Evolutionary conservation across 1,284 basidiomycete species (phyloP).

Genomic region (Ceratobasidium sp.): DNA sequence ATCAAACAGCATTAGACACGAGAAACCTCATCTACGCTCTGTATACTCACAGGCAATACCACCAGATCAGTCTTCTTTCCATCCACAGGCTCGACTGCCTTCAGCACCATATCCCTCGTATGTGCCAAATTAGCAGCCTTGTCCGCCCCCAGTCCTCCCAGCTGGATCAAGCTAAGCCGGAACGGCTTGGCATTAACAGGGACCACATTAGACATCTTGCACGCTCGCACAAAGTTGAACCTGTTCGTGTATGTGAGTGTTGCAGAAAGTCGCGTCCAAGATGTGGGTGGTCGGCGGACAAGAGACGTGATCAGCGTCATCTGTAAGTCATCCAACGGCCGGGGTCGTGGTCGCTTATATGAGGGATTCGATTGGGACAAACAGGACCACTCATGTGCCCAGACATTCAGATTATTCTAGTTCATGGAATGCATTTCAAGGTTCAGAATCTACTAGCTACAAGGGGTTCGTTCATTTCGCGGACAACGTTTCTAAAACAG

Average conservation of each 20-base stretch:
- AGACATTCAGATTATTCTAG: background rate
- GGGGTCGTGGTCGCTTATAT: constrained; percentile 12
- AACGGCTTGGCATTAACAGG: constrained; percentile 66
- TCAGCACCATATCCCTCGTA: constrained; percentile 80
- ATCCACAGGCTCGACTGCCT: constrained; percentile 65
- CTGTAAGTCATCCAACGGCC: background rate
- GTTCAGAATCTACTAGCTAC: constrained; percentile 27
- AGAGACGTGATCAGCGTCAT: constrained; percentile 36
- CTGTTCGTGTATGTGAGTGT: background rate
- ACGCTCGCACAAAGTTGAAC: background rate
- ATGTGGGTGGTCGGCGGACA: constrained; percentile 15
- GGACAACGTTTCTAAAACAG: constrained; percentile 8
- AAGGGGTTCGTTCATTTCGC: constrained; percentile 4
- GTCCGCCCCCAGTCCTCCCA: constrained; percentile 73
- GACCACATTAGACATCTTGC: constrained; percentile 40
- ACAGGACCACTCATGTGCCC: background rate
- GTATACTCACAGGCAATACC: constrained; percentile 81
- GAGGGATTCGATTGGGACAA: constrained; percentile 15
- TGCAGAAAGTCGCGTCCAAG: constrained; percentile 2
- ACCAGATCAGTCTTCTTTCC: constrained; percentile 79
- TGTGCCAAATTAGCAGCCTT: constrained; percentile 81
- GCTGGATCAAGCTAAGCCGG: constrained; percentile 86
- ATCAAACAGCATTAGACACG: constrained; percentile 13
- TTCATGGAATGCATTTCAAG: constrained; percentile 1
- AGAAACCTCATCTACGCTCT: background rate